Conservation (phyloP, 106 monocot genomes). For the Narthecium ossifragum region DNA sequence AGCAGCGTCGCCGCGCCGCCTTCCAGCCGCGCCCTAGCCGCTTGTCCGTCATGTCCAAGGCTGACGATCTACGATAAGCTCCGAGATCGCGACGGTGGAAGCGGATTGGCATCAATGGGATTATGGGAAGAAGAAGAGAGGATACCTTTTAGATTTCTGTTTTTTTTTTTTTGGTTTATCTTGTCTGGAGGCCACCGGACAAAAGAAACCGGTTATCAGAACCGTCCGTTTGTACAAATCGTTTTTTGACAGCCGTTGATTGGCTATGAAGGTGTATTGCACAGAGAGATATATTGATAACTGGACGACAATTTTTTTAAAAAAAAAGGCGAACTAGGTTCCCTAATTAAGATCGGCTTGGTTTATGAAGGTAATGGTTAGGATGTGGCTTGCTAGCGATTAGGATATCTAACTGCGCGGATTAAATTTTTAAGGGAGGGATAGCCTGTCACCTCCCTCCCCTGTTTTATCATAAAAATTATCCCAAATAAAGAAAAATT, state of each 20-base stretch:
- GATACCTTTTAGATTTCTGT: neutral
- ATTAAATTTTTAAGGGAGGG: too few relatives aligned
- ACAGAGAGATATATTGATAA: neutral
- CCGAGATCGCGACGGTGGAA: neutral
- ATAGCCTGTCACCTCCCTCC: too few relatives aligned
- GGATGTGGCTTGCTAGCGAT: too few relatives aligned
- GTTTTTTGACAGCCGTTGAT: neutral
- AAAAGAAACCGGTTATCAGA: too few relatives aligned
- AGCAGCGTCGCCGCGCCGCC: slow-evolving; percentile 44
- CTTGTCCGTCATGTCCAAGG: slow-evolving; percentile 72
- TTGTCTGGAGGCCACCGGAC: neutral
- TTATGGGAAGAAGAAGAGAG: neutral
- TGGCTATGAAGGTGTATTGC: neutral
- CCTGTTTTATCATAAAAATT: too few relatives aligned
- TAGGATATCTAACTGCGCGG: too few relatives aligned
- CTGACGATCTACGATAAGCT: slow-evolving; percentile 22
- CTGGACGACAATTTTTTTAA: too few relatives aligned
- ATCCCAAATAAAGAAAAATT: too few relatives aligned
- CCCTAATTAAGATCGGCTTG: too few relatives aligned
- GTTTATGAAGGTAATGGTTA: too few relatives aligned
- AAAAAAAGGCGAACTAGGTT: too few relatives aligned
- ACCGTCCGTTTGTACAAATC: slow-evolving; percentile 3
- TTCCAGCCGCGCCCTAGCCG: slow-evolving; percentile 79
- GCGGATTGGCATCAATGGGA: neutral
- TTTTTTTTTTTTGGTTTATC: too few relatives aligned